Evolutionary conservation across 2,329 filamentous ascomycete genomes (phyloP).

Genomic region (Claviceps sp.): DNA sequence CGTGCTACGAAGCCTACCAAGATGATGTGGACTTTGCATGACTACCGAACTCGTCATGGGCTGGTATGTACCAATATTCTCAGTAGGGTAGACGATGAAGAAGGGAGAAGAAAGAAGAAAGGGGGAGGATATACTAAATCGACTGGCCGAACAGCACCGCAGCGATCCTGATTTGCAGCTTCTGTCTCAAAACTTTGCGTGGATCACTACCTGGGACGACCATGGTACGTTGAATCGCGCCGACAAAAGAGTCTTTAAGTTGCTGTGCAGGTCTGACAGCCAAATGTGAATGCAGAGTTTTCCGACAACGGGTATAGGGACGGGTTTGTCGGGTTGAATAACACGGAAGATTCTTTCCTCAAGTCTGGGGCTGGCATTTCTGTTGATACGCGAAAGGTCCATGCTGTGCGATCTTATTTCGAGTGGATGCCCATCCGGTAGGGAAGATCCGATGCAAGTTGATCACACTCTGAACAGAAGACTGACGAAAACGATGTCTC

Average conservation of each 20-base stretch:
- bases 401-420: constrained; percentile 57
- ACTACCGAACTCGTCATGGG: constrained; percentile 29
- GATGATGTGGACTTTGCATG: constrained; percentile 23
- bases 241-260: neutral
- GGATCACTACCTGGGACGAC: constrained; percentile 34
- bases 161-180: constrained; percentile 28
- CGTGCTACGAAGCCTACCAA: constrained; percentile 15
- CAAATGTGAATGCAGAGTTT: constrained; percentile 25
- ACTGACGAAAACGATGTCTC: neutral
- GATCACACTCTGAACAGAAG: neutral
- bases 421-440: constrained; percentile 37
- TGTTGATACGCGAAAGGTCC: constrained; percentile 61
- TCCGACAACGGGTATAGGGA: constrained; percentile 53
- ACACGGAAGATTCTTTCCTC: constrained; percentile 53
- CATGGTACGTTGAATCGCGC: constrained; percentile 24
- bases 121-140: neutral
- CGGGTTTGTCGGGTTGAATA: constrained; percentile 46
- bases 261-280: neutral
- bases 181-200: constrained; percentile 26
- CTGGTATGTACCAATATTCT: constrained; percentile 13
- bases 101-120: neutral
- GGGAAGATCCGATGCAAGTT: neutral
- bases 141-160: constrained; percentile 18
- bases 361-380: constrained; percentile 40
- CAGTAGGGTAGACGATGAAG: neutral